A percentile compares a stretch with the other conserved stretches of the same genome.
phyloP scores from a whole-genome alignment of 495 filamentous ascomycete genomes.

The Penicillium pulvis region DNA sequence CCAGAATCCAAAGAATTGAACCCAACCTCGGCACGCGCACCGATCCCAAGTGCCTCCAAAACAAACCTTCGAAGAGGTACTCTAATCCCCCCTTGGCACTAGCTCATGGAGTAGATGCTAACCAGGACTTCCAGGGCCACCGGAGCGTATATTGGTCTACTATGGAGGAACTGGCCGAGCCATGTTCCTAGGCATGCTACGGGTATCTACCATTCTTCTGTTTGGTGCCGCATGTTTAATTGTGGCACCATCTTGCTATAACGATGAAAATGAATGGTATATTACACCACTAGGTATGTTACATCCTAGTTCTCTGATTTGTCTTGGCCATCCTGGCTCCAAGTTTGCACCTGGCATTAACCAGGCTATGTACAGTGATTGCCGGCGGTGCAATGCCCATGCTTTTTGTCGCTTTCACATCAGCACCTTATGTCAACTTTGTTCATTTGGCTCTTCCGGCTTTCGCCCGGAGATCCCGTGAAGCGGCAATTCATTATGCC shows the following conservation, averaged over 20 bases:
- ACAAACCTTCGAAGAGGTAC: constrained; percentile 36
- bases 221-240: constrained; percentile 64
- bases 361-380: constrained; percentile 44
- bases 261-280: constrained; percentile 49
- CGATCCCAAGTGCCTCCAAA: constrained; percentile 25
- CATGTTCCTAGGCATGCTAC: constrained; percentile 66
- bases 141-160: constrained; percentile 68
- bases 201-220: constrained; percentile 70
- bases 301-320: not conserved
- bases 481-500: constrained; percentile 64
- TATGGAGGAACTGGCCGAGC: constrained; percentile 68
- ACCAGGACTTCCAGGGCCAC: constrained; percentile 31
- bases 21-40: constrained; percentile 12
- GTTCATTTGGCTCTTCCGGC: constrained; percentile 69
- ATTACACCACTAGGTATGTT: constrained; percentile 49
- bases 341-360: constrained; percentile 2
- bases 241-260: constrained; percentile 59
- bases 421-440: constrained; percentile 70
- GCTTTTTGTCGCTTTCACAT: constrained; percentile 63
- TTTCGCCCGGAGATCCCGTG: constrained; percentile 68
- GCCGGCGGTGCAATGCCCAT: constrained; percentile 64
- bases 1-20: constrained; percentile 27
- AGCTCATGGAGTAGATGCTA: not conserved
- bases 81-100: not conserved
- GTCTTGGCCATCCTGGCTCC: not conserved